A percentile compares a stretch with the other conserved stretches of the same genome.
Evolutionary conservation across 805 yeast genomes (phyloP).

Genomic region (Wickerhamiella brachini): DNA sequence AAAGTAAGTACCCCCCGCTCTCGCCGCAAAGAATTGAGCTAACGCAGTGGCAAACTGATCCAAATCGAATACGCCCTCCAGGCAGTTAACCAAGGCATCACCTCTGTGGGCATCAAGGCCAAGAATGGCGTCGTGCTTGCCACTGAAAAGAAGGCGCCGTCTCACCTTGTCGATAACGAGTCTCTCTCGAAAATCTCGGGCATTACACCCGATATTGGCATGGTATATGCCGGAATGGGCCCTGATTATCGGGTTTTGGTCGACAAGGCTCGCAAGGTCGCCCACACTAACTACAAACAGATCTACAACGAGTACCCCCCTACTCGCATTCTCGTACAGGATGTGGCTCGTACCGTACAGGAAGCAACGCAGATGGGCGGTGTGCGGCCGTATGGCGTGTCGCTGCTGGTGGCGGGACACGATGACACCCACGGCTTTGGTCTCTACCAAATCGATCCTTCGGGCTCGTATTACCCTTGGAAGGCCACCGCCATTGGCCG

Average conservation of each 20-base stretch:
- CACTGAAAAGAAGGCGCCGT: conserved; percentile 82
- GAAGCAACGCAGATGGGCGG: conserved; percentile 99
- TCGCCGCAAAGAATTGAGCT: not conserved
- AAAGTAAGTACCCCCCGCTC: conserved; percentile 37
- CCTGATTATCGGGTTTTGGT: conserved; percentile 93
- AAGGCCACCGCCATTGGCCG: conserved; percentile 98
- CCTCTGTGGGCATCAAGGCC: conserved; percentile 87
- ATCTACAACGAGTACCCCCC: conserved; percentile 96
- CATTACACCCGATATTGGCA: conserved; percentile 90
- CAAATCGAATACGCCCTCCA: conserved; percentile 96
- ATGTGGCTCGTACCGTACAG: conserved; percentile 92
- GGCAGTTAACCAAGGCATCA: conserved; percentile 96
- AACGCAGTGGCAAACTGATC: conserved; percentile 76
- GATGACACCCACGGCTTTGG: conserved; percentile 67
- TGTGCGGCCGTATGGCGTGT: conserved; percentile 97
- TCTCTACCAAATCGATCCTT: conserved; percentile 93
- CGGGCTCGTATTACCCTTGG: conserved; percentile 98
- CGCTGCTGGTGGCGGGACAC: conserved; percentile 84
- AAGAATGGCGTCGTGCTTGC: conserved; percentile 94
- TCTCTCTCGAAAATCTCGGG: conserved; percentile 64
- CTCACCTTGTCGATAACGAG: conserved; percentile 62
- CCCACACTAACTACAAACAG: conserved; percentile 86
- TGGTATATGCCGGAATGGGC: conserved; percentile 97
- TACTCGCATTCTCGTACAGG: conserved; percentile 82
- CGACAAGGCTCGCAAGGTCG: conserved; percentile 83